Conservation (phyloP, 208 protist species). For the Acanthamoeba triangularis region DNA sequence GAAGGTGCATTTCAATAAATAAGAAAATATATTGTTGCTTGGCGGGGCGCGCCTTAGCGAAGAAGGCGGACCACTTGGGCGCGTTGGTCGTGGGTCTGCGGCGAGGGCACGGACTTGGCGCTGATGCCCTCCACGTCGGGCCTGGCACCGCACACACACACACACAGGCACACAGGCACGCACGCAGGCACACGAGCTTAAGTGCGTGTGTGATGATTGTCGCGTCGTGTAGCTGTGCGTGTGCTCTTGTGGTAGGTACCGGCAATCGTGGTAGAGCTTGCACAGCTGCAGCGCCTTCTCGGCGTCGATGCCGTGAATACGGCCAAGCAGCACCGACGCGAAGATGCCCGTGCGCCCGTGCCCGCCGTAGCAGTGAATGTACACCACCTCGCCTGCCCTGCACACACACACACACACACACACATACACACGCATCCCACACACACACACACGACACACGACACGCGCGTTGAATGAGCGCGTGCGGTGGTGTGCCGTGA, state of each 20-base stretch:
- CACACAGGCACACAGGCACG: too few species aligned
- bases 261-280: slow-evolving; percentile 52
- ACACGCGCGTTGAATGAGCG: neutral
- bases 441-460: neutral
- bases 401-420: neutral
- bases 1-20: too few species aligned
- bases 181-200: too few species aligned
- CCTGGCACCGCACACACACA: neutral
- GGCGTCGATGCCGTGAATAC: slow-evolving; percentile 10
- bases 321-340: slow-evolving; percentile 28
- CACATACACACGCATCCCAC: neutral
- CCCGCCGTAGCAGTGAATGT: slow-evolving; percentile 47
- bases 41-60: neutral
- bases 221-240: neutral
- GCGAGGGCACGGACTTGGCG: slow-evolving; percentile 37
- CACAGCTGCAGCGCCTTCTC: slow-evolving; percentile 44
- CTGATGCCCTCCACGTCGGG: slow-evolving; percentile 62
- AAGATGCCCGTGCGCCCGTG: slow-evolving; percentile 58
- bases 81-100: slow-evolving; percentile 51
- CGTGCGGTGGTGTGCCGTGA: neutral
- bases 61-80: slow-evolving; percentile 22
- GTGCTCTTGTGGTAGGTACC: neutral
- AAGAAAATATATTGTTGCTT: too few species aligned
- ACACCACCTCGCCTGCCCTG: slow-evolving; percentile 26
- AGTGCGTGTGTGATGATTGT: neutral